phyloP scores from a whole-genome alignment of 768 basidiomycete genomes.

The Hebeloma cylindrosporum region DNA sequence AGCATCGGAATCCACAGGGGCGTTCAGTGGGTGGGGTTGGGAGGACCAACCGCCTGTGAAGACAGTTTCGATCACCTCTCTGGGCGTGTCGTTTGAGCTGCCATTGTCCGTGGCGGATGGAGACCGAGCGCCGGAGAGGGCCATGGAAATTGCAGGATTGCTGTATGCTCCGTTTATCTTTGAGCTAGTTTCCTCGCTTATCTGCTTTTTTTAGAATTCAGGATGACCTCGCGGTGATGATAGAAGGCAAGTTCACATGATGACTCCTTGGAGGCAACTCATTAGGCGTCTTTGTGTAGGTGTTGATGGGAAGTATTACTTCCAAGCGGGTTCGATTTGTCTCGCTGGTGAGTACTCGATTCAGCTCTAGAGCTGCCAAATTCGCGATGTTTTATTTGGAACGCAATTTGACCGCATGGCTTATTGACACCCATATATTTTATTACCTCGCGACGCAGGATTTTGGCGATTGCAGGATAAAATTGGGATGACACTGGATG shows the following conservation, averaged over 20 bases:
- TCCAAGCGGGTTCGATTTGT: slow-evolving; percentile 71
- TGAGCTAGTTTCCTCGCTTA: not conserved
- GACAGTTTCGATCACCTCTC: slow-evolving; percentile 49
- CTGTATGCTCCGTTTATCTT: slow-evolving; percentile 41
- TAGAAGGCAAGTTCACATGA: slow-evolving; percentile 44
- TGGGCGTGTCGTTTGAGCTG: slow-evolving; percentile 50
- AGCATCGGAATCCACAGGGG: not conserved
- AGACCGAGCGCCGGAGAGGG: slow-evolving; percentile 43
- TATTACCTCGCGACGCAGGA: slow-evolving; percentile 47
- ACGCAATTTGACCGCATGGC: slow-evolving; percentile 1
- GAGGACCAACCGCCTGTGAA: slow-evolving; percentile 49
- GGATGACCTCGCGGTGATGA: slow-evolving; percentile 60
- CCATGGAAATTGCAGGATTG: slow-evolving; percentile 60
- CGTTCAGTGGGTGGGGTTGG: slow-evolving; percentile 37
- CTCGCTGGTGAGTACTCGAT: slow-evolving; percentile 48
- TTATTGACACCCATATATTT: slow-evolving; percentile 3
- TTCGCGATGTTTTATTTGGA: not conserved
- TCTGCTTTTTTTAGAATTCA: slow-evolving; percentile 40
- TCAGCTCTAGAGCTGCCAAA: slow-evolving; percentile 1
- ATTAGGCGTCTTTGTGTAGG: slow-evolving; percentile 35
- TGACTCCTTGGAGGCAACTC: not conserved
- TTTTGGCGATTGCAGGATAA: slow-evolving; percentile 79
- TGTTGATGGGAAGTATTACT: slow-evolving; percentile 67
- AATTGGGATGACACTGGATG: slow-evolving; percentile 67
- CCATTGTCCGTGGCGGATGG: slow-evolving; percentile 37